A percentile compares a stretch with the other conserved stretches of the same genome.
phyloP scores from a whole-genome alignment of 768 basidiomycete genomes.

The Naganishia friedmannii region DNA sequence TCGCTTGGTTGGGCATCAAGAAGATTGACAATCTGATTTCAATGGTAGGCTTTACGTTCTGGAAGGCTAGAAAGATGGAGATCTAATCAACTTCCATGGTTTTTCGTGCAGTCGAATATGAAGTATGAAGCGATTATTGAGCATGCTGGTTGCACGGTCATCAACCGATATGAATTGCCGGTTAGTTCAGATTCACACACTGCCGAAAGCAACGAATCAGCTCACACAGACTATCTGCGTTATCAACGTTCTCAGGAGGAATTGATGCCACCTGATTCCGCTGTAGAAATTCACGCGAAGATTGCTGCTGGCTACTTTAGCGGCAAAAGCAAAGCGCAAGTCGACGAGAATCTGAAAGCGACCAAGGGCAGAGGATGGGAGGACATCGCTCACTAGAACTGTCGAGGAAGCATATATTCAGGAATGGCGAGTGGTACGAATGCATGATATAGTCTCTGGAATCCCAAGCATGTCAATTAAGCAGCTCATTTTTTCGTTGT shows the following conservation, averaged over 20 bases:
- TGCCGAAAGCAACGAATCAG: background rate
- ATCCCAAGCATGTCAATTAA: background rate
- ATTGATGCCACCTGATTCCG: conserved; percentile 71
- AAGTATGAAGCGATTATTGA: conserved; percentile 93
- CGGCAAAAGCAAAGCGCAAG: conserved; percentile 66
- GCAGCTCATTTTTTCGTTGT: background rate
- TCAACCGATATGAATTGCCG: conserved; percentile 80
- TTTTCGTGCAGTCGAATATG: conserved; percentile 53
- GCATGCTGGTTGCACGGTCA: conserved; percentile 72
- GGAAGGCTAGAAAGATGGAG: no score
- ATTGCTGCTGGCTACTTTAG: conserved; percentile 84
- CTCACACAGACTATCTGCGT: background rate
- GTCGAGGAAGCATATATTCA: background rate
- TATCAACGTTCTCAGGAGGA: conserved; percentile 54
- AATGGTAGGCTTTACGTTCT: conserved; percentile 34
- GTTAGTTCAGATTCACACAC: conserved; percentile 40
- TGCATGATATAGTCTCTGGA: background rate
- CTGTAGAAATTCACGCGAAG: conserved; percentile 94
- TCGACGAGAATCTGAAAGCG: conserved; percentile 54
- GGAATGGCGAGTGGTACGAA: background rate
- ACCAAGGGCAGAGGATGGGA: conserved; percentile 46
- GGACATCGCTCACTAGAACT: conserved; percentile 24
- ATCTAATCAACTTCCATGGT: conserved; percentile 69
- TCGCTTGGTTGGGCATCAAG: conserved; percentile 89
- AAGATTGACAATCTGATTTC: conserved; percentile 82